Evolutionary conservation across 164 flowering plant species (phyloP).

Genomic region (Malania oleifera): DNA sequence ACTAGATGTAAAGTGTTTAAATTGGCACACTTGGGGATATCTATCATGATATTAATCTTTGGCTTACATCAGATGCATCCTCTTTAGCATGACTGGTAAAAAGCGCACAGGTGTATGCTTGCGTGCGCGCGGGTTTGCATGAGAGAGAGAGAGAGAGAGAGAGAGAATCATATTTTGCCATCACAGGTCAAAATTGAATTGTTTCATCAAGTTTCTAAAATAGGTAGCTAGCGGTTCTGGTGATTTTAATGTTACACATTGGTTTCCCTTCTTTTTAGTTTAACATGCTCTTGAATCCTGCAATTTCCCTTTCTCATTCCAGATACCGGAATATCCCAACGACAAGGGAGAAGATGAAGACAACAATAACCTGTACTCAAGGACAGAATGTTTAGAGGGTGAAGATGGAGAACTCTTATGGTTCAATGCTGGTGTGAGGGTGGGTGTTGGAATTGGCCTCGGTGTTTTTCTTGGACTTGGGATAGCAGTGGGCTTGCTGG

Average conservation of each 20-base stretch:
- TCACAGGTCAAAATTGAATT: too few species aligned
- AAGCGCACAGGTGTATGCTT: background rate
- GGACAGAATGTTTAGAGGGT: slow-evolving; percentile 34
- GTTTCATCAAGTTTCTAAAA: too few species aligned
- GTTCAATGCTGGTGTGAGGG: slow-evolving; percentile 63
- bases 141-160: too few species aligned
- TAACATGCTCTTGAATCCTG: too few species aligned
- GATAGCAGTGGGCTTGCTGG: slow-evolving; percentile 51
- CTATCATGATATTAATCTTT: too few species aligned
- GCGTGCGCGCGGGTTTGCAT: too few species aligned
- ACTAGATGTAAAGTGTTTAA: too few species aligned
- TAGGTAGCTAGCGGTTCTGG: too few species aligned
- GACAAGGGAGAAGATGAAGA: slow-evolving; percentile 33
- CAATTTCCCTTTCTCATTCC: slow-evolving; percentile 12
- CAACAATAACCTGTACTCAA: slow-evolving; percentile 10
- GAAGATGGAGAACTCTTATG: slow-evolving; percentile 57
- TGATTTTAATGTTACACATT: background rate
- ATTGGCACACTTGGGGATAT: too few species aligned
- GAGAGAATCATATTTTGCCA: too few species aligned
- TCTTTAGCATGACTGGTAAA: background rate
- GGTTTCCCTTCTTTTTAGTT: background rate
- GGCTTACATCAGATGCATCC: too few species aligned
- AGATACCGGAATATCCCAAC: slow-evolving; percentile 28
- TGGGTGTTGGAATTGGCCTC: slow-evolving; percentile 63
- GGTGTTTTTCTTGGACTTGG: slow-evolving; percentile 50